Evolutionary conservation across 306 rosid genomes (phyloP).

Genomic region (Sindora glabra): DNA sequence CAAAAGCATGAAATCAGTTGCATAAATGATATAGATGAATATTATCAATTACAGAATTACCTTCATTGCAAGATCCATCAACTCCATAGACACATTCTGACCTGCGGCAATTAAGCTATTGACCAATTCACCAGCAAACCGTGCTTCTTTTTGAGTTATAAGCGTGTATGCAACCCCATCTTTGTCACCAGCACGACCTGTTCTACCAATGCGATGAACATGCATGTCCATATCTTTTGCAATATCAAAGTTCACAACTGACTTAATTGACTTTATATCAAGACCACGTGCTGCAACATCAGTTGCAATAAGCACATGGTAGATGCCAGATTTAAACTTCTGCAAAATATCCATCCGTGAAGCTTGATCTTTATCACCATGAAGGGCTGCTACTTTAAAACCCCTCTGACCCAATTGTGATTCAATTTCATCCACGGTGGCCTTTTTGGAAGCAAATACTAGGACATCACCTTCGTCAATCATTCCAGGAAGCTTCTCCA

Average conservation of each 20-base stretch:
- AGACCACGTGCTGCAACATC: constrained; percentile 99
- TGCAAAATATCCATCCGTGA: constrained; percentile 87
- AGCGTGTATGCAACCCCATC: constrained; percentile 94
- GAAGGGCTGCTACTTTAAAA: constrained; percentile 87
- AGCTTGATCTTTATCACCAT: constrained; percentile 98
- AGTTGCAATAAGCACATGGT: constrained; percentile 93
- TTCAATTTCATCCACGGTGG: constrained; percentile 91
- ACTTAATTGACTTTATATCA: constrained; percentile 91
- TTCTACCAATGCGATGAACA: constrained; percentile 97
- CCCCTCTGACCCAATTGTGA: constrained; percentile 54
- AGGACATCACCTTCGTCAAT: constrained; percentile 89
- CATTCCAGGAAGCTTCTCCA: constrained; percentile 74
- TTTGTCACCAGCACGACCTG: constrained; percentile 99
- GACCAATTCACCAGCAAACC: constrained; percentile 95
- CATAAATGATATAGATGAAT: background rate
- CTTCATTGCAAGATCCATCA: constrained; percentile 99
- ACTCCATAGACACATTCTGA: constrained; percentile 74
- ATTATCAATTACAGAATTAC: constrained; percentile 25
- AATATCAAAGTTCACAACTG: constrained; percentile 92
- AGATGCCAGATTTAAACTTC: constrained; percentile 81
- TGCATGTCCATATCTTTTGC: constrained; percentile 99
- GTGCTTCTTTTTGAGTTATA: constrained; percentile 84
- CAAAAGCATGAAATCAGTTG: background rate
- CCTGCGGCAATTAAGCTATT: constrained; percentile 93
- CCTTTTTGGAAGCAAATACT: constrained; percentile 92